Percentiles rank a stretch among this genome's conserved stretches.
These are phyloP conservation scores for Yamadazyma trypodendri DNA, from an alignment of 1,139 yeast species.

Conservation along the genomic window DNA sequence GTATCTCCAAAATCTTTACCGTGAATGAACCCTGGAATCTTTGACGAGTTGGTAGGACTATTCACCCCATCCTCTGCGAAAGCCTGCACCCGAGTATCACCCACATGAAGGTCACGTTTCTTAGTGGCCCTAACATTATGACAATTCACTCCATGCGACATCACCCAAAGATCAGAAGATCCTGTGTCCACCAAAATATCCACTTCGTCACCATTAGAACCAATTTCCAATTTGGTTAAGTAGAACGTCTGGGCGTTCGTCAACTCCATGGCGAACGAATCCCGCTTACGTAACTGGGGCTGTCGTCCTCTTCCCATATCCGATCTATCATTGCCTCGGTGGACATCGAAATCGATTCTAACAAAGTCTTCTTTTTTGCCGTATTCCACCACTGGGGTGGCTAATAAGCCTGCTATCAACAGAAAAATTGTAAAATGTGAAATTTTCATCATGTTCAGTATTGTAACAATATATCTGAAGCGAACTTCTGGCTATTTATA, in stretches of 20 bases:
- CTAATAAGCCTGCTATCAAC: neutral
- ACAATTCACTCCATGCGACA: constrained; percentile 34
- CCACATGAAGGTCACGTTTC: constrained; percentile 11
- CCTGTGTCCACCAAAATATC: constrained; percentile 46
- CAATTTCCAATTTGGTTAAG: constrained; percentile 39
- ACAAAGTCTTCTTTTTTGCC: constrained; percentile 5
- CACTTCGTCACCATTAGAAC: constrained; percentile 30
- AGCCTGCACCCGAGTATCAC: constrained; percentile 3
- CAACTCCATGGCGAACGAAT: constrained; percentile 33
- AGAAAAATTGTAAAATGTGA: neutral
- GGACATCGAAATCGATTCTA: constrained; percentile 26
- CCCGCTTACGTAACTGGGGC: constrained; percentile 29
- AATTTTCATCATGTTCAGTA: neutral
- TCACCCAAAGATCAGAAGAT: constrained; percentile 48
- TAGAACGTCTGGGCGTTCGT: constrained; percentile 49
- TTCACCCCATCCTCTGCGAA: neutral
- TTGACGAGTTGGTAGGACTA: constrained; percentile 7
- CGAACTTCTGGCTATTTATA: too few relatives aligned
- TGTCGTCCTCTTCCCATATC: constrained; percentile 18
- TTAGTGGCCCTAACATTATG: constrained; percentile 5
- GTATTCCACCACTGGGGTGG: neutral
- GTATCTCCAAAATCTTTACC: constrained; percentile 10
- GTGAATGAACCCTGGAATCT: constrained; percentile 6
- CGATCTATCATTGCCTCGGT: constrained; percentile 22
- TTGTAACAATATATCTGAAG: too few relatives aligned